These are phyloP conservation scores for Suillus ampliporus DNA, from an alignment of 768 basidiomycete species.

Conservation along the genomic window DNA sequence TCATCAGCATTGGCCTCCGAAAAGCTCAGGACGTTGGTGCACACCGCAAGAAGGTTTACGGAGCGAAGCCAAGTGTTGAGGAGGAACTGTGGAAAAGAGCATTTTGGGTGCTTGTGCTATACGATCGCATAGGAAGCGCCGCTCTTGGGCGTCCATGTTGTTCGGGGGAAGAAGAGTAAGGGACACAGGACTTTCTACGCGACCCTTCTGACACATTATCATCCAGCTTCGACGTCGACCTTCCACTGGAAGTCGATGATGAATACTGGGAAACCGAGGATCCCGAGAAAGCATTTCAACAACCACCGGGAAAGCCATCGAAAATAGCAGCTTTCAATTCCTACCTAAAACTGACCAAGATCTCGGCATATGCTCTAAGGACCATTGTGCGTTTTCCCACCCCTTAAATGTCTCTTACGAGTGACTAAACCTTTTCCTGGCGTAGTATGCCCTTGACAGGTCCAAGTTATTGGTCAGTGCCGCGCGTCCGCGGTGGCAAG, in stretches of 20 bases:
- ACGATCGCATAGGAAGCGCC: constrained; percentile 62
- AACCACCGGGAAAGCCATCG: constrained; percentile 66
- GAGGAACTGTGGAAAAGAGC: constrained; percentile 81
- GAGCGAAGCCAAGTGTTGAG: constrained; percentile 50
- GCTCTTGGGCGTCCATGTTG: constrained; percentile 60
- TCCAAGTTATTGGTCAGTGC: constrained; percentile 59
- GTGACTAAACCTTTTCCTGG: constrained; percentile 13
- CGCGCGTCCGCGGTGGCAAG: constrained; percentile 57
- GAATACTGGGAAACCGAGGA: constrained; percentile 72
- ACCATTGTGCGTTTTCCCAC: constrained; percentile 58
- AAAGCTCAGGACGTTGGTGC: constrained; percentile 81
- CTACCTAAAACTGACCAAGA: constrained; percentile 67
- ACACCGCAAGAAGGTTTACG: constrained; percentile 68
- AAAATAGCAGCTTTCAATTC: constrained; percentile 66
- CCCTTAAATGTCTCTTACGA: constrained; percentile 5
- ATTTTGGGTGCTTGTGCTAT: constrained; percentile 71
- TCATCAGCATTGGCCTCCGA: constrained; percentile 57
- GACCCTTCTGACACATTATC: constrained; percentile 18
- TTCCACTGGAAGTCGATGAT: constrained; percentile 84
- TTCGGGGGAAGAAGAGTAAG: constrained; percentile 72
- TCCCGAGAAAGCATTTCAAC: constrained; percentile 61
- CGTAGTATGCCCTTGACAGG: constrained; percentile 76
- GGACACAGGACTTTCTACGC: background rate
- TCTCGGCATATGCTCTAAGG: constrained; percentile 69
- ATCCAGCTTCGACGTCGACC: constrained; percentile 80